Percentiles rank a stretch among this genome's conserved stretches.
phyloP scores from a whole-genome alignment of 768 basidiomycete species.

The Chalciporus pseudorubinellus region DNA sequence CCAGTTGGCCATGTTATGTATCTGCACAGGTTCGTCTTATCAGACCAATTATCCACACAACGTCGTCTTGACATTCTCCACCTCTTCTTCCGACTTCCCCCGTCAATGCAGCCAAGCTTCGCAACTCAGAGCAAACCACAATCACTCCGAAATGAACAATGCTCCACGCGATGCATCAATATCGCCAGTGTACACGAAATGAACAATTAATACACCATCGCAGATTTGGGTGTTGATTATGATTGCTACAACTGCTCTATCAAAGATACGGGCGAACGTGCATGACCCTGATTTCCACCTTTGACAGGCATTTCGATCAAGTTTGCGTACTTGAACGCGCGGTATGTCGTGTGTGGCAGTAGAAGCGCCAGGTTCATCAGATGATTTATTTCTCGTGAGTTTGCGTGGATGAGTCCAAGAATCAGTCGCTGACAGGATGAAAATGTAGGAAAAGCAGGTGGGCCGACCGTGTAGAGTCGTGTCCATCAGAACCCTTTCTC shows the following conservation, averaged over 20 bases:
- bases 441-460: background rate
- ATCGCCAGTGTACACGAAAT: conserved; percentile 7
- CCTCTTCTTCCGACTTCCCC: conserved; percentile 1
- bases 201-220: conserved; percentile 2
- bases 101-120: conserved; percentile 10
- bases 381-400: conserved; percentile 1
- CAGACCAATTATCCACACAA: conserved; percentile 4
- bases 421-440: background rate
- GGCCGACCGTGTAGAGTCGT: conserved; percentile 4
- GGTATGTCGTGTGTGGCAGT: background rate
- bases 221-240: conserved; percentile 4
- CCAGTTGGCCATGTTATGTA: conserved; percentile 6
- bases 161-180: conserved; percentile 17
- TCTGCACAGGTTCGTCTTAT: conserved; percentile 7
- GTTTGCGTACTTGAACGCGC: background rate
- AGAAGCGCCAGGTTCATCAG: background rate
- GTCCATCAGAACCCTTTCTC: conserved; percentile 15
- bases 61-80: background rate
- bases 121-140: background rate
- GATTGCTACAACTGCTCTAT: conserved; percentile 8
- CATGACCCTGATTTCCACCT: conserved; percentile 8
- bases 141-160: conserved; percentile 18
- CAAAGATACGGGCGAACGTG: conserved; percentile 7
- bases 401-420: conserved; percentile 4
- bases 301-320: background rate